Evolutionary conservation across 495 filamentous ascomycete genomes (phyloP), one percentile per base, ranked within the genome.

Genomic region (Pseudomonodictys pantanalensis): DNA sequence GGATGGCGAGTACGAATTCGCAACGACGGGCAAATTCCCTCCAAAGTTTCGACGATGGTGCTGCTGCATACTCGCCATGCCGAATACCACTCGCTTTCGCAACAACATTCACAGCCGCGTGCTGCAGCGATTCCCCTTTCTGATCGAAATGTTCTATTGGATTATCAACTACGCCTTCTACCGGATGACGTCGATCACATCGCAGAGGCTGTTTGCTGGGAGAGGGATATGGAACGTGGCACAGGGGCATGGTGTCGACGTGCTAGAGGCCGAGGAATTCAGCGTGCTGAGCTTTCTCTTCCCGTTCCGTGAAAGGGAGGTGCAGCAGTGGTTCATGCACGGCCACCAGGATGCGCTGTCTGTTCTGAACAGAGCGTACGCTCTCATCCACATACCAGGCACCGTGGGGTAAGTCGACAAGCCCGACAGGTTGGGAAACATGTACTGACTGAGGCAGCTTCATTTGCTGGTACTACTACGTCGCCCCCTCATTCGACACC

Each of bases 381-480:
- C 84, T 3, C 68, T 87, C 22, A 82, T 87, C 22, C 84, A 87
- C 57, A 86, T 87, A 55, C 84, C 84, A 0, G 84, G 84, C 22
- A 86, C 83, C 11, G 83, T 87, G 29, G 79, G 79, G 81, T 84
- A 72, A 65, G 79, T 77, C 26, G 15, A 8, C 32, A 35, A 7
- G 7, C 8, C 15, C 32, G 32, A 35, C 15, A 7, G 32, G 32
- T 8, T 35, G n/a, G n/a, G 25, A 12, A 38, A 48, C 39, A 9
- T 10, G 15, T 53, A n/a, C 41, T 44, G 18, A 49, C 23, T 24
- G 1, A 17, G 4, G 17, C 32, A 83, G 81, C 1, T 86, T 85
- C 66, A 79, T 86, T 22, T 83, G 79, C 17, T 86, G 83, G 83
- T 86, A 81, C 68, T 86, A 86, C 69, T 83, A 80, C 54, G 77